Conservation (phyloP, 2,329 filamentous ascomycete species). For the Neonectria faginata region DNA sequence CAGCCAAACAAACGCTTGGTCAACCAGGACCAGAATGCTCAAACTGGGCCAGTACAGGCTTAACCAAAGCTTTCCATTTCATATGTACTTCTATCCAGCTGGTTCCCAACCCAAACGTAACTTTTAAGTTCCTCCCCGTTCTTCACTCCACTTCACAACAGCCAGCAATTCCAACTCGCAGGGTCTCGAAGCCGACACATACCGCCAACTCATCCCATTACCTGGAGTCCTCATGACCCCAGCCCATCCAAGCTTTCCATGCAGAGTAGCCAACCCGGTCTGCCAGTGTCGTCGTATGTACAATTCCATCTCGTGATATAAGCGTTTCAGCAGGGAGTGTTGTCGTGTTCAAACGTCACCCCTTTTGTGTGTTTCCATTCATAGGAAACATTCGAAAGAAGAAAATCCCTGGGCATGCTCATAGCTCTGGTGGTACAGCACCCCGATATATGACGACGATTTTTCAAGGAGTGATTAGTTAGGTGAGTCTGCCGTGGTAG, state of each 20-base stretch:
- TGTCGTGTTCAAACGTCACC: constrained; percentile 15
- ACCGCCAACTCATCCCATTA: constrained; percentile 22
- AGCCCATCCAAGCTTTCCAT: constrained; percentile 22
- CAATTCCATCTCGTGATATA: constrained; percentile 45
- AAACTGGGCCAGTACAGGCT: neutral
- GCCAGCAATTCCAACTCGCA: neutral
- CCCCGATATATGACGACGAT: constrained; percentile 13
- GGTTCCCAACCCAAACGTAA: constrained; percentile 28
- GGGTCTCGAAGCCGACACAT: constrained; percentile 9
- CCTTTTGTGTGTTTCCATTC: constrained; percentile 13
- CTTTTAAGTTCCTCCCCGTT: constrained; percentile 22
- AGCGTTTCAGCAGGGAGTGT: constrained; percentile 31
- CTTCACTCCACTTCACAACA: constrained; percentile 8
- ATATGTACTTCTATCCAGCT: constrained; percentile 43
- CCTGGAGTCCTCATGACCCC: constrained; percentile 13
- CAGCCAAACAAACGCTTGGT: neutral
- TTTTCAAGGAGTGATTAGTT: constrained; percentile 32
- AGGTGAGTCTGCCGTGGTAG: constrained; percentile 11
- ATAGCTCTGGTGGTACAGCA: constrained; percentile 20
- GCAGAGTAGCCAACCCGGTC: constrained; percentile 21
- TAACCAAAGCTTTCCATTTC: constrained; percentile 5
- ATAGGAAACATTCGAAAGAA: constrained; percentile 20
- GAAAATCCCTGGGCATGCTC: constrained; percentile 8
- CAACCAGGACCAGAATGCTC: neutral
- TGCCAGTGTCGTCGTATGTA: constrained; percentile 42